Percentiles rank a stretch among this genome's conserved stretches.
Evolutionary conservation across 768 basidiomycete genomes (phyloP).

Genomic region (Podaxis sp.): DNA sequence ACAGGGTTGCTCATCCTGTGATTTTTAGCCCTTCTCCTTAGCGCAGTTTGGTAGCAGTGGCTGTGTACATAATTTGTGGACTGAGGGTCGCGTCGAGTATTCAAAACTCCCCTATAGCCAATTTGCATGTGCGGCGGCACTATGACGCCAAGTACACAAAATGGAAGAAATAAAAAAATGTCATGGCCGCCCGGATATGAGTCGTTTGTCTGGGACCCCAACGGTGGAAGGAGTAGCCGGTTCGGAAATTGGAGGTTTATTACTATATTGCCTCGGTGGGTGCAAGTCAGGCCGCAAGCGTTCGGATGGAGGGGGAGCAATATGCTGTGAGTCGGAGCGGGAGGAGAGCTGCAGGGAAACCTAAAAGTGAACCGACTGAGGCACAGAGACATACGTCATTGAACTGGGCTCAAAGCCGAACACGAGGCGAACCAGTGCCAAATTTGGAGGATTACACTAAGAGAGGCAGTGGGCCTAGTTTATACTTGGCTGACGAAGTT

Average conservation of each 20-base stretch:
- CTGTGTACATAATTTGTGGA: background rate
- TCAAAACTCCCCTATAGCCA: background rate
- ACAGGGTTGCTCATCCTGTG: background rate
- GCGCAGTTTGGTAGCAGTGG: background rate
- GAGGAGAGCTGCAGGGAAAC: background rate
- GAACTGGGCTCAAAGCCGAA: background rate
- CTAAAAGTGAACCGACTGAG: background rate
- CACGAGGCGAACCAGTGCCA: slow-evolving; percentile 13
- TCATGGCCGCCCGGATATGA: background rate
- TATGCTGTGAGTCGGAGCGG: slow-evolving; percentile 12
- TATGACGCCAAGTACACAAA: background rate
- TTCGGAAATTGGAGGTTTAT: background rate
- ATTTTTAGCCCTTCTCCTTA: background rate
- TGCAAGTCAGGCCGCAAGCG: background rate
- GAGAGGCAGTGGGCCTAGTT: background rate
- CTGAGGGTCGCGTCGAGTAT: background rate
- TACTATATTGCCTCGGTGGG: background rate
- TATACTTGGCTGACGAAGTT: background rate
- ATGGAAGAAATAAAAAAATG: background rate
- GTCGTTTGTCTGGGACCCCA: background rate
- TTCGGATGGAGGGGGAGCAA: background rate
- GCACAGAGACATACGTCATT: slow-evolving; percentile 9
- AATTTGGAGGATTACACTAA: background rate
- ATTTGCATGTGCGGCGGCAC: background rate
- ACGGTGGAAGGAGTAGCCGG: slow-evolving; percentile 1